Evolutionary conservation across 768 basidiomycete genomes (phyloP), one percentile per base, ranked within the genome.

Genomic region (Rhodotorula graminis): DNA sequence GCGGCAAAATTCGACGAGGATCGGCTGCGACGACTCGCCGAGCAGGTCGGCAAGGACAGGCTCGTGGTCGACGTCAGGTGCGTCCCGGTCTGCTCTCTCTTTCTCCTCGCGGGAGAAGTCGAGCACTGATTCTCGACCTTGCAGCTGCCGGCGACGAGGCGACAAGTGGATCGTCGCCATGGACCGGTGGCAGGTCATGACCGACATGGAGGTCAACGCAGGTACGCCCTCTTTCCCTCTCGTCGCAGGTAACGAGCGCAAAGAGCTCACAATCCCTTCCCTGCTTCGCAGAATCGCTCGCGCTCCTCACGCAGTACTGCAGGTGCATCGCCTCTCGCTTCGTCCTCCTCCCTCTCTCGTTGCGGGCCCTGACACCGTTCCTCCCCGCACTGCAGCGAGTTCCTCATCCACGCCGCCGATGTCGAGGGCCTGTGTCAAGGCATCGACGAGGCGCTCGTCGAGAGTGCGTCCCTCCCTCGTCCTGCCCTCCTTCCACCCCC

Each of bases 161-260:
- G 83, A 87, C 59, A 87, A 83, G 73, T 99, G 96, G 96, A 84
- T 92, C 47, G 90, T 99, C 21, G 93, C 95, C 19, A 97, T 94
- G 93, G 95, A 98, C 83, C 94, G 92, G 80, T 99, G 96, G 96
- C 94, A 95, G 79, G 89, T 90, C 71, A 85, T 96, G 64, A 97
- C 96, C 0, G 92, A 97, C 77, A 92, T 92, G 89, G 89, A 91
- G 78, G 90, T 99, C 27, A 89, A 85, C 73, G 84, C 88, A 86
- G 91, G 93, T 89, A 65, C 46, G 78, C 18, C n/a, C n/a, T 23
- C 46, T 47, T 12, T 16, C 46, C 40, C 19, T 27, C 81, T 37
- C 37, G 37, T n/a, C n/a, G n/a, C n/a, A n/a, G n/a, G n/a, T n/a
- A n/a, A n/a, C n/a, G n/a, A n/a, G n/a, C n/a, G n/a, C n/a, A n/a